These are phyloP conservation scores for Gremmenia infestans DNA, from an alignment of 2,329 filamentous ascomycete genomes.

Conservation along the genomic window DNA sequence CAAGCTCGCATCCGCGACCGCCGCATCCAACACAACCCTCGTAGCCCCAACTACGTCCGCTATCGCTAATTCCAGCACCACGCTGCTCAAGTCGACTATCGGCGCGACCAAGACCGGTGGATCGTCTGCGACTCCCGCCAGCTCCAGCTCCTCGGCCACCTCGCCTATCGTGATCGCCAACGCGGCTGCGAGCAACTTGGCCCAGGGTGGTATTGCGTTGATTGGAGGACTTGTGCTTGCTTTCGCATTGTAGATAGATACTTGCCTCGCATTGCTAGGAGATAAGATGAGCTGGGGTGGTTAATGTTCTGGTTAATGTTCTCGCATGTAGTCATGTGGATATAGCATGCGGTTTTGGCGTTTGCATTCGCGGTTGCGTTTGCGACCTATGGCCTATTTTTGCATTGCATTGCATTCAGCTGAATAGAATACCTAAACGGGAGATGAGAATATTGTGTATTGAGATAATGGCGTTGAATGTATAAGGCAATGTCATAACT, in stretches of 20 bases:
- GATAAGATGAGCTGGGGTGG: neutral
- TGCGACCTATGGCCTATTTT: neutral
- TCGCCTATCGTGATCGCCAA: constrained; percentile 1
- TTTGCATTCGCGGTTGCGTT: neutral
- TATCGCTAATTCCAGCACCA: constrained; percentile 40
- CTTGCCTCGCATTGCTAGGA: neutral
- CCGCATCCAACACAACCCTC: neutral
- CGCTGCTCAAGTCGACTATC: neutral
- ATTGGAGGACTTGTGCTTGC: constrained; percentile 22
- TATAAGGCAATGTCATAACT: too few relatives aligned
- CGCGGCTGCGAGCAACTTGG: constrained; percentile 10
- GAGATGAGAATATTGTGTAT: too few relatives aligned
- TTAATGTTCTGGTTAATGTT: neutral
- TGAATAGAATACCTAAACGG: too few relatives aligned
- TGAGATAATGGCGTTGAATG: too few relatives aligned
- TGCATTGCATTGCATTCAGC: neutral
- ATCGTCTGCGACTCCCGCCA: constrained; percentile 1
- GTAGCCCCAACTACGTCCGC: constrained; percentile 26
- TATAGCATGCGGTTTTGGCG: neutral
- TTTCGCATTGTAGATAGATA: constrained; percentile 19
- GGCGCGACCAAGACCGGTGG: neutral
- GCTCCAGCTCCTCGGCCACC: neutral
- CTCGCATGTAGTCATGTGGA: neutral
- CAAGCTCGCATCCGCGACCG: neutral
- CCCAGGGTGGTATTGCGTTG: constrained; percentile 18